These are phyloP conservation scores for Vanrija sp. DNA, from an alignment of 1,284 basidiomycete species.

Conservation along the genomic window DNA sequence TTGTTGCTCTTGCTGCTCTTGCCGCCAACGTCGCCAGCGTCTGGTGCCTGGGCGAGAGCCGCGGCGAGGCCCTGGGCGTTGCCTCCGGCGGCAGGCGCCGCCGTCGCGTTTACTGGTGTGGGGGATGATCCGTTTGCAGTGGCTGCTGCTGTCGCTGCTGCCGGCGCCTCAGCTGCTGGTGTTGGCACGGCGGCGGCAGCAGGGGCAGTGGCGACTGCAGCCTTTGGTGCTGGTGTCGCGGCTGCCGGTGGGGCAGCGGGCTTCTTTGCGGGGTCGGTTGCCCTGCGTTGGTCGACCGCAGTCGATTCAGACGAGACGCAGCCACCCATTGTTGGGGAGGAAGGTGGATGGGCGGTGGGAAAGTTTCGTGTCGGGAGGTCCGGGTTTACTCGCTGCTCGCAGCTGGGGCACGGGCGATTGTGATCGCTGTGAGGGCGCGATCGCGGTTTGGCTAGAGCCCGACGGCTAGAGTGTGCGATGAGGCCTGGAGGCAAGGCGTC, in stretches of 20 bases:
- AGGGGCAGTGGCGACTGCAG: constrained; percentile 1
- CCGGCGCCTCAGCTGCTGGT: constrained; percentile 15
- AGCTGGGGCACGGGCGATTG: too few relatives aligned
- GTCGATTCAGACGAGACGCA: constrained; percentile 35
- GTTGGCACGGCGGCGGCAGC: constrained; percentile 27
- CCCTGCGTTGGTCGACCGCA: constrained; percentile 13
- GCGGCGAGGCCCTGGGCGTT: constrained; percentile 31
- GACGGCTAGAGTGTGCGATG: too few relatives aligned
- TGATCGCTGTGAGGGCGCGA: too few relatives aligned
- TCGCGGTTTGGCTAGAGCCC: too few relatives aligned
- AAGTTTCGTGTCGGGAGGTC: not conserved
- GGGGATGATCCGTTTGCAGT: constrained; percentile 11
- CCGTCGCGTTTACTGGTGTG: not conserved
- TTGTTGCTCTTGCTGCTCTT: constrained; percentile 56
- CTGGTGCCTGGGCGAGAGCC: constrained; percentile 31
- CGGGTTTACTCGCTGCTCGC: too few relatives aligned
- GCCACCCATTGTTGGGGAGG: constrained; percentile 30
- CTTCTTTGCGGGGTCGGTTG: constrained; percentile 11
- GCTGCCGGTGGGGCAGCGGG: constrained; percentile 2
- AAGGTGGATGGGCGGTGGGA: not conserved
- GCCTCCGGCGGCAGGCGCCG: not conserved
- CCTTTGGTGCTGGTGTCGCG: constrained; percentile 10
- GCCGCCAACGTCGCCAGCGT: constrained; percentile 10
- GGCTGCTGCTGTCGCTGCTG: constrained; percentile 1
- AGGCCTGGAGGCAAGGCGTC: too few relatives aligned